Evolutionary conservation across 495 filamentous ascomycete genomes (phyloP).

Genomic region (Trichoderma gamsii): DNA sequence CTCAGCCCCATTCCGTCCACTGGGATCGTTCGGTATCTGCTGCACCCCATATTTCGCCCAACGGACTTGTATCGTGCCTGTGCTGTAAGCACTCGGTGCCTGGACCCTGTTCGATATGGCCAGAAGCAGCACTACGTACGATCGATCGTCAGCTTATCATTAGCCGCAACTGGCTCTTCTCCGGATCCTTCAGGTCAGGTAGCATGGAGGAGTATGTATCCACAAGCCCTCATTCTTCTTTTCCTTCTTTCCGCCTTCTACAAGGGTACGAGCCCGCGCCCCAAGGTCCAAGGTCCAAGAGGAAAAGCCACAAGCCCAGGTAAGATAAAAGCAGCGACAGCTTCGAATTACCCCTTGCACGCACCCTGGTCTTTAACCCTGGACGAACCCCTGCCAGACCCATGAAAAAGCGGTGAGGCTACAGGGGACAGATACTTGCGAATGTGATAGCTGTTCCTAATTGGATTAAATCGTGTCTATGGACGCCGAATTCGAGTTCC

Average conservation of each 20-base stretch:
- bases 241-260: neutral
- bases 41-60: constrained; percentile 1
- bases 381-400: neutral
- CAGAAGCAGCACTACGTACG: neutral
- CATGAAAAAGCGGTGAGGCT: neutral
- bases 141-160: constrained; percentile 11
- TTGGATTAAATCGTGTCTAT: neutral
- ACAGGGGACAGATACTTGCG: neutral
- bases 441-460: neutral
- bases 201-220: neutral
- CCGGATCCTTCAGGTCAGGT: neutral
- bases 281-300: neutral
- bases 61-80: neutral
- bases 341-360: neutral
- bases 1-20: neutral
- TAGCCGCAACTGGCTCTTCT: constrained; percentile 1
- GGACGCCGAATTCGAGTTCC: neutral
- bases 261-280: neutral
- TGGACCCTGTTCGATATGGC: neutral
- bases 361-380: neutral
- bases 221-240: neutral
- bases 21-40: constrained; percentile 6
- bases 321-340: too few relatives aligned
- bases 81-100: neutral
- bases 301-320: too few relatives aligned